Base-by-base conservation (phyloP, 345 rosid species). In the Abelmoschus esculentus region DNA sequence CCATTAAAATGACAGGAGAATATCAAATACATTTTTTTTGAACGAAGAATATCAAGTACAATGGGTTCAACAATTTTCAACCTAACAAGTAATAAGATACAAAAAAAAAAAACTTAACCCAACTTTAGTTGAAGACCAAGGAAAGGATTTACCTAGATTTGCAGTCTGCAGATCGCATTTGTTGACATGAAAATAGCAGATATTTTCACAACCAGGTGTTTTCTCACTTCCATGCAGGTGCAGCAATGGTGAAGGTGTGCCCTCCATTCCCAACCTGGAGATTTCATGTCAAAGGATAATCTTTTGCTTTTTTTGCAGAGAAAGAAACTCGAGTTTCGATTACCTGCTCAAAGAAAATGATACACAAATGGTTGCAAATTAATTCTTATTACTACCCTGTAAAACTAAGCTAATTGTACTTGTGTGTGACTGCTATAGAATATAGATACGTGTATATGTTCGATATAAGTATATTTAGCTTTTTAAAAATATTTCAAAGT, bases 251-350 rank as follows among this genome's bases (percentile, higher is more conserved):
- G n/a, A n/a, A n/a, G n/a, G n/a, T n/a, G n/a, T n/a, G n/a, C n/a
- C n/a, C n/a, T n/a, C n/a, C n/a, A n/a, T n/a, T n/a, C n/a, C n/a
- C n/a, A n/a, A n/a, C n/a, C n/a, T n/a, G n/a, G n/a, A 67, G 70
- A 61, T 77, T 73, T 50, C 44, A 60, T 28, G 17, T 54, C 66
- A 54, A 34, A 53, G 47, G 26, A 12, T 19, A 53, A 19, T 10
- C 1, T 42, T 19, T 18, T 19, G n/a, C 0, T 5, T 5, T n/a
- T 50, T 50, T 50, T 9, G 6, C 26, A 40, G n/a, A 26, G 38
- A 63, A 69, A 75, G 70, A 54, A 54, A 65, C 53, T 65, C 59
- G 65, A 65, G 53, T 59, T 79, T 66, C 53, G 69, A 72, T 61
- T 10, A 49, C n/a, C 49, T 8, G 44, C 65, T 32, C 49, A 70